phyloP scores from a whole-genome alignment of 75 land plant genomes.

The Selaginella moellendorffii region DNA sequence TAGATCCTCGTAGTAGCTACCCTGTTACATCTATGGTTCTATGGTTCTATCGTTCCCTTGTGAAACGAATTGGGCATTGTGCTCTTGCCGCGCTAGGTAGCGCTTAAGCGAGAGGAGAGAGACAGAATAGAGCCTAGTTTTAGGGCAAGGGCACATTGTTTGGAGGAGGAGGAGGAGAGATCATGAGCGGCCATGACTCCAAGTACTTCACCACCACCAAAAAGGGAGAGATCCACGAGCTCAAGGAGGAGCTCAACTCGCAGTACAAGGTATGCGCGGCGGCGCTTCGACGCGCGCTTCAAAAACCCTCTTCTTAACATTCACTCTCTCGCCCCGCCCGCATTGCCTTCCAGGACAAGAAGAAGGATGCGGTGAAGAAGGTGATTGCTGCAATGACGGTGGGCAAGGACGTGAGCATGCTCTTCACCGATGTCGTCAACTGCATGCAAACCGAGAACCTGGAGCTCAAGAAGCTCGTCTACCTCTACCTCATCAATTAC shows the following conservation, averaged over 20 bases:
- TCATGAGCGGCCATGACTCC: conserved; percentile 98
- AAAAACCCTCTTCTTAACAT: too few relatives aligned
- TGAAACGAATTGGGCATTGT: too few relatives aligned
- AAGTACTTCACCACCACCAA: conserved; percentile 99
- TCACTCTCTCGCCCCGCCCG: not conserved
- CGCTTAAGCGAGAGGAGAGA: too few relatives aligned
- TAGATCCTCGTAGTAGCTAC: too few relatives aligned
- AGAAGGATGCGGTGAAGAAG: conserved; percentile 99
- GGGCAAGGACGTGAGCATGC: conserved; percentile 96
- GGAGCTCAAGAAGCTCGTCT: conserved; percentile 97
- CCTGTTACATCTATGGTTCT: too few relatives aligned
- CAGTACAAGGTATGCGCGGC: conserved; percentile 72
- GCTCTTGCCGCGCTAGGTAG: too few relatives aligned
- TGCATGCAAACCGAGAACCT: conserved; percentile 99
- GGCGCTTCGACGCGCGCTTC: too few relatives aligned
- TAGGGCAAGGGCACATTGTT: not conserved
- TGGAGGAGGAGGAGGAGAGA: not conserved
- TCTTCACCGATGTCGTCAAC: conserved; percentile 99
- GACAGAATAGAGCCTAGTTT: too few relatives aligned
- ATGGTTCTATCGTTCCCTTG: too few relatives aligned
- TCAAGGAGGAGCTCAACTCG: conserved; percentile 99
- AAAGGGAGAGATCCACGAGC: conserved; percentile 99
- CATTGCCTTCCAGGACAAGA: conserved; percentile 66
- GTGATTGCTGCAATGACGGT: conserved; percentile 99
- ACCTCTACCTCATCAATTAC: conserved; percentile 98